Base-by-base conservation (phyloP, 208 protist genomes). In the Crithidia brevicula region DNA sequence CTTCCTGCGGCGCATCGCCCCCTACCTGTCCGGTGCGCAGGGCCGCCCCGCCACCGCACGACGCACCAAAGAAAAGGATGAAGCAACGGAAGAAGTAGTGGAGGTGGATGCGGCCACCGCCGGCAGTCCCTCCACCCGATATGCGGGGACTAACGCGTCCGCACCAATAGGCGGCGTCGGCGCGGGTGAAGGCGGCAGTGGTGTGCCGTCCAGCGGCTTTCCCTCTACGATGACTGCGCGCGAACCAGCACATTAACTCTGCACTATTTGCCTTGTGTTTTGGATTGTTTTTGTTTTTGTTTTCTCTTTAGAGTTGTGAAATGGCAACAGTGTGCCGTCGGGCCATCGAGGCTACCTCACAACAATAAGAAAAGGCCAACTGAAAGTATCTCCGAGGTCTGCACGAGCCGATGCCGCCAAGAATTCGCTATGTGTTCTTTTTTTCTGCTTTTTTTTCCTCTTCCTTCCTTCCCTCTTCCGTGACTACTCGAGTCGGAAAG, bases 141-240 rank as follows among this genome's bases (percentile, higher is more conserved):
- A 38, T n/a, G 22, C 16, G 2, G 36, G 4, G 4, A 8, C 36
- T 13, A 27, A 10, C 18, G 42, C 42, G 10, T 33, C 34, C 4
- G 23, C 42, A 3, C 30, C 46, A 16, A 25, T 9, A 36, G 67
- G 3, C 18, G 67, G 61, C 1, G 46, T 31, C 16, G 56, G 34
- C 7, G 49, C 4, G 25, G 23, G 20, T 31, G 8, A 34, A 8
- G 60, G 46, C 5, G 43, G 60, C 28, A 66, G 46, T 36, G 63
- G 47, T 28, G 52, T 74, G 31, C 60, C 69, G 10, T 13, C 69
- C 25, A 42, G 52, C 30, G 45, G 30, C n/a, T 68, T 74, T 18
- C 58, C 46, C 0, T 1, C 38, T 30, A 67, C 59, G 23, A 52
- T 74, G 52, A 63, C 53, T 16, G 69, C 69, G 30, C 69, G 69